A percentile compares a stretch with the other conserved stretches of the same genome.
Evolutionary conservation across 108 stramenopile genomes (phyloP).

Genomic region (Pseudonitzschia multiseries): DNA sequence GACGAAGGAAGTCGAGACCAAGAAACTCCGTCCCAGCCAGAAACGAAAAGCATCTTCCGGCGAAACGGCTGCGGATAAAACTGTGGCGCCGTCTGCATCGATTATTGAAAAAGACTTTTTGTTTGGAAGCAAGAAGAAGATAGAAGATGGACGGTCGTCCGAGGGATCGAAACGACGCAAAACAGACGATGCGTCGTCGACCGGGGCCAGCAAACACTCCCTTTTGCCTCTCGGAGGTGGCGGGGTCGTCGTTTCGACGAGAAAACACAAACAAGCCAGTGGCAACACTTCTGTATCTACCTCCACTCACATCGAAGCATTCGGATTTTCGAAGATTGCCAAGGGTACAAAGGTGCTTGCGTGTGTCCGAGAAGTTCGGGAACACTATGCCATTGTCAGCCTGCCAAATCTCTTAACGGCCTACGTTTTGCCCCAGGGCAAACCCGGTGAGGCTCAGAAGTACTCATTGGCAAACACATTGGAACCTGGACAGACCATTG

Average conservation of each 20-base stretch:
- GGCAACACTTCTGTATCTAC: conserved; percentile 19
- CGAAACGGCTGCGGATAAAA: background rate
- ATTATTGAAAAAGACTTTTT: conserved; percentile 31
- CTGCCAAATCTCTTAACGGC: conserved; percentile 79
- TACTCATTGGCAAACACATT: conserved; percentile 27
- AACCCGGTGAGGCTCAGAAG: background rate
- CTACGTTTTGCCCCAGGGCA: conserved; percentile 52
- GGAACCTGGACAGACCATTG: conserved; percentile 53
- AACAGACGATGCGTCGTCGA: conserved; percentile 9
- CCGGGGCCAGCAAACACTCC: conserved; percentile 21
- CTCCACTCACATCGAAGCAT: conserved; percentile 61
- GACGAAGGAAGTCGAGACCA: background rate
- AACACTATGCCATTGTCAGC: conserved; percentile 64
- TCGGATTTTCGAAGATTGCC: conserved; percentile 63
- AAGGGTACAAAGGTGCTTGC: conserved; percentile 71
- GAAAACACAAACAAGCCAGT: conserved; percentile 4
- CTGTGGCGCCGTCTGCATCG: background rate
- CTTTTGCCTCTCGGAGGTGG: conserved; percentile 77
- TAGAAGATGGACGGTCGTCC: conserved; percentile 12
- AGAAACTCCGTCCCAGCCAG: background rate
- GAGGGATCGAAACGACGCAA: conserved; percentile 13
- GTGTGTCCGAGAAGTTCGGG: conserved; percentile 60
- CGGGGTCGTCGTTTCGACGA: conserved; percentile 53
- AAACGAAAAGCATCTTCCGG: conserved; percentile 18
- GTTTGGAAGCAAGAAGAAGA: conserved; percentile 29